Evolutionary conservation across 306 rosid species (phyloP).

Genomic region (Oxytropis ochrocephala): DNA sequence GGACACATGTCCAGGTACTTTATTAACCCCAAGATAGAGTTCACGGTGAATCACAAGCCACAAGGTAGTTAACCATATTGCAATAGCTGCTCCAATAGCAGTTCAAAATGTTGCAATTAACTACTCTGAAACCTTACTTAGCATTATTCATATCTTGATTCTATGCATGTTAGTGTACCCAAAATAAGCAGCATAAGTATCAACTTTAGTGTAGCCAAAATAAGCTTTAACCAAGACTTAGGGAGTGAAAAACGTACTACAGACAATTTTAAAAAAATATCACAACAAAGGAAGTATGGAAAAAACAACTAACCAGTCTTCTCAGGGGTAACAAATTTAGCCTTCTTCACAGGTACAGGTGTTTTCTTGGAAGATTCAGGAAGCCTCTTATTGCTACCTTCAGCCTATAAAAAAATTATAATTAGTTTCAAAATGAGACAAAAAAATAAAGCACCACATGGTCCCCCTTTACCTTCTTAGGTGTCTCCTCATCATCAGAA

Average conservation of each 20-base stretch:
- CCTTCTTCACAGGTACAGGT: slow-evolving; percentile 42
- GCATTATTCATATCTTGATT: not conserved
- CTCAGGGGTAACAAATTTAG: slow-evolving; percentile 58
- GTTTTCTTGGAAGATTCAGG: slow-evolving; percentile 36
- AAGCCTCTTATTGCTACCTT: slow-evolving; percentile 43
- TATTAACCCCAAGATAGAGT: not conserved
- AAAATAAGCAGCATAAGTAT: not conserved
- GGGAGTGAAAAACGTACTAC: not conserved
- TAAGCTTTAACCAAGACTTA: not conserved
- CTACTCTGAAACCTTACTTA: not conserved
- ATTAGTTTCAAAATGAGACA: not conserved
- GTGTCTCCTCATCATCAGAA: slow-evolving; percentile 41
- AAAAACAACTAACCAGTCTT: slow-evolving; percentile 43
- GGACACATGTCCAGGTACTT: not conserved
- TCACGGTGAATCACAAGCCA: not conserved
- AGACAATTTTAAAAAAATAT: not conserved
- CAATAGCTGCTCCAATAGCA: not conserved
- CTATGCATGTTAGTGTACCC: not conserved
- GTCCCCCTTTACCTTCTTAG: slow-evolving; percentile 36
- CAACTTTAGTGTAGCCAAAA: not conserved
- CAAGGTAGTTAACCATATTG: not conserved
- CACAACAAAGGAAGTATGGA: not conserved
- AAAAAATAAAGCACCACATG: not conserved
- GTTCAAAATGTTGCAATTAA: not conserved
- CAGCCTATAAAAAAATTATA: slow-evolving; percentile 22